Evolutionary conservation across 2,329 filamentous ascomycete genomes (phyloP).

Genomic region (Alternaria tenuissima): DNA sequence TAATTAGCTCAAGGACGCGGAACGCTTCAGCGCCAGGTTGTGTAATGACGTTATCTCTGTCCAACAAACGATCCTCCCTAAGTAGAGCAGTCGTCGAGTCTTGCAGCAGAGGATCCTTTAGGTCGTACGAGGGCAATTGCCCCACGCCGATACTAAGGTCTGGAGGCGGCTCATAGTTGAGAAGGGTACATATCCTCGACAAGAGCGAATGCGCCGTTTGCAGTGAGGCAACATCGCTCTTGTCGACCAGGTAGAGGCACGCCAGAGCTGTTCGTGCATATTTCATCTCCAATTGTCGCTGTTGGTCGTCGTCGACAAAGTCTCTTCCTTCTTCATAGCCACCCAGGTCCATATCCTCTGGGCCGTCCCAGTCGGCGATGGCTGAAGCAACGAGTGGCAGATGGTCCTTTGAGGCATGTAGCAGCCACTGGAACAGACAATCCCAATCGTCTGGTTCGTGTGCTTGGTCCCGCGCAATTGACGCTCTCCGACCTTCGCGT

Average conservation of each 20-base stretch:
- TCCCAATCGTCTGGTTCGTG: conserved; percentile 67
- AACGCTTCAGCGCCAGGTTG: conserved; percentile 64
- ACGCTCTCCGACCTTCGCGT: conserved; percentile 32
- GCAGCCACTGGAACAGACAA: conserved; percentile 72
- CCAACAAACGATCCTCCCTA: conserved; percentile 60
- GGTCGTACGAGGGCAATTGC: conserved; percentile 54
- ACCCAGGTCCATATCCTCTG: conserved; percentile 73
- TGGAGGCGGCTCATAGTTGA: conserved; percentile 67
- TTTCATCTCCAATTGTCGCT: conserved; percentile 66
- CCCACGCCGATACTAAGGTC: conserved; percentile 54
- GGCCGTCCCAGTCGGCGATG: conserved; percentile 77
- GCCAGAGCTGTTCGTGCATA: conserved; percentile 75
- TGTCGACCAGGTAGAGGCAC: conserved; percentile 71
- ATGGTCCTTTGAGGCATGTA: conserved; percentile 64
- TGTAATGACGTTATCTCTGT: conserved; percentile 70
- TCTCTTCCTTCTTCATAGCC: conserved; percentile 61
- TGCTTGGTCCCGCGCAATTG: conserved; percentile 47
- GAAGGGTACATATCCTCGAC: conserved; percentile 65
- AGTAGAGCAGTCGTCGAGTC: conserved; percentile 46
- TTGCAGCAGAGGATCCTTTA: conserved; percentile 44
- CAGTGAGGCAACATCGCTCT: conserved; percentile 66
- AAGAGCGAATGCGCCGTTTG: conserved; percentile 68
- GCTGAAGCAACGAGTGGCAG: conserved; percentile 70
- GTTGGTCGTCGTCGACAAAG: conserved; percentile 68
- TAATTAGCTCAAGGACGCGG: conserved; percentile 68